These are phyloP conservation scores for Paecilomyces sp. DNA, from an alignment of 2,329 filamentous ascomycete genomes.

Conservation along the genomic window DNA sequence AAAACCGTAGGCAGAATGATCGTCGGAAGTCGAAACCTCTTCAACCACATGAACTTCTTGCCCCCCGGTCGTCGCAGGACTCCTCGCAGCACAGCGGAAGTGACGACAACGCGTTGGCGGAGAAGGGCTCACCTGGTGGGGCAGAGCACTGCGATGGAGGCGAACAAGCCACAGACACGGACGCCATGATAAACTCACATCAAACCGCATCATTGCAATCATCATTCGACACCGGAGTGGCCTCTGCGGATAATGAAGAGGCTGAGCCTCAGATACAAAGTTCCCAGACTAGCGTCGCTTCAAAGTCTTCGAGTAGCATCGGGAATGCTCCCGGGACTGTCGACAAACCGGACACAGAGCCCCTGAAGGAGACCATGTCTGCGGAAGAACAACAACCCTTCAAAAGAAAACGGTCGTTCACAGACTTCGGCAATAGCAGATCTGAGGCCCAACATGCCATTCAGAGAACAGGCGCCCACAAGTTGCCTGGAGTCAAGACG, in stretches of 20 bases:
- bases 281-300: constrained; percentile 25
- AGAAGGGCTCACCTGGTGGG: constrained; percentile 21
- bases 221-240: constrained; percentile 16
- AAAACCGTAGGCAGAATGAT: constrained; percentile 89
- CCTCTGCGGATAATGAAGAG: constrained; percentile 20
- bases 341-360: constrained; percentile 7
- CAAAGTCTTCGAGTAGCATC: constrained; percentile 17
- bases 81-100: constrained; percentile 18
- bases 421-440: constrained; percentile 17
- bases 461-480: constrained; percentile 11
- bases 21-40: constrained; percentile 81
- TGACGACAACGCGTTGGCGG: constrained; percentile 21
- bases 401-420: constrained; percentile 28
- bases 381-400: constrained; percentile 14
- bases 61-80: constrained; percentile 23
- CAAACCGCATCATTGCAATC: constrained; percentile 16
- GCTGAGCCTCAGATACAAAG: constrained; percentile 14
- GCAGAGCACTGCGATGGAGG: constrained; percentile 19
- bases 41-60: constrained; percentile 64
- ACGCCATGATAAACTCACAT: constrained; percentile 12
- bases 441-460: constrained; percentile 6
- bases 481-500: constrained; percentile 15
- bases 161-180: constrained; percentile 8
- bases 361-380: constrained; percentile 7
- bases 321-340: constrained; percentile 14